Evolutionary conservation across 768 basidiomycete genomes (phyloP).

Genomic region (Leccinellum rugosiceps): DNA sequence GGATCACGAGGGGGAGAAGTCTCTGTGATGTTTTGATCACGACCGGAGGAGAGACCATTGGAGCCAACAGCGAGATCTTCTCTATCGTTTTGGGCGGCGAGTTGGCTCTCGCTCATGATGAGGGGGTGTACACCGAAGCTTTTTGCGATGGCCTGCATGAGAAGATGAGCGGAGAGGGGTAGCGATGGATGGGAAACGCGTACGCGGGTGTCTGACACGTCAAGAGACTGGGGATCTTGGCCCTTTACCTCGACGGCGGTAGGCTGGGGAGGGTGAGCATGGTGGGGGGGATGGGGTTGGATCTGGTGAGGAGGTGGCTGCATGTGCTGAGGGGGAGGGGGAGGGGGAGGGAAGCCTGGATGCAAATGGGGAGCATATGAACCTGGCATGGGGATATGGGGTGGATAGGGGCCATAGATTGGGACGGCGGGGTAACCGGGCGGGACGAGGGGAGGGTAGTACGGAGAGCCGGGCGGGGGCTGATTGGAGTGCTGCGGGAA

Average conservation of each 20-base stretch:
- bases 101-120: conserved; percentile 63
- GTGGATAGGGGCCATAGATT: conserved; percentile 43
- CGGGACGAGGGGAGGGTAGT: conserved; percentile 36
- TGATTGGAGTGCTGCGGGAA: conserved; percentile 27
- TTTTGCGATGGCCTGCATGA: conserved; percentile 60
- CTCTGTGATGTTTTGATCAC: conserved; percentile 58
- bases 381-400: conserved; percentile 41
- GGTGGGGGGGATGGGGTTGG: conserved; percentile 25
- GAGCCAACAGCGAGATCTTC: conserved; percentile 81
- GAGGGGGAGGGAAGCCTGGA: conserved; percentile 56
- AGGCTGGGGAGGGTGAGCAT: conserved; percentile 18
- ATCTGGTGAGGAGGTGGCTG: conserved; percentile 38
- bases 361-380: conserved; percentile 57
- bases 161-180: conserved; percentile 4
- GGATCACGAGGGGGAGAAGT: conserved; percentile 57
- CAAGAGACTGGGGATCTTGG: conserved; percentile 75
- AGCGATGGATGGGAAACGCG: background rate
- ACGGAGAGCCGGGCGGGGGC: conserved; percentile 30
- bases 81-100: conserved; percentile 49
- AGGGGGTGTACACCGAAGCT: conserved; percentile 73
- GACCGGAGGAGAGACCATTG: conserved; percentile 63
- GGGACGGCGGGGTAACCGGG: conserved; percentile 43
- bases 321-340: conserved; percentile 38
- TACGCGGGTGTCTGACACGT: conserved; percentile 71
- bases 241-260: conserved; percentile 52